phyloP scores from a whole-genome alignment of 2,329 filamentous ascomycete genomes.

The Akanthomyces uredinophilus region DNA sequence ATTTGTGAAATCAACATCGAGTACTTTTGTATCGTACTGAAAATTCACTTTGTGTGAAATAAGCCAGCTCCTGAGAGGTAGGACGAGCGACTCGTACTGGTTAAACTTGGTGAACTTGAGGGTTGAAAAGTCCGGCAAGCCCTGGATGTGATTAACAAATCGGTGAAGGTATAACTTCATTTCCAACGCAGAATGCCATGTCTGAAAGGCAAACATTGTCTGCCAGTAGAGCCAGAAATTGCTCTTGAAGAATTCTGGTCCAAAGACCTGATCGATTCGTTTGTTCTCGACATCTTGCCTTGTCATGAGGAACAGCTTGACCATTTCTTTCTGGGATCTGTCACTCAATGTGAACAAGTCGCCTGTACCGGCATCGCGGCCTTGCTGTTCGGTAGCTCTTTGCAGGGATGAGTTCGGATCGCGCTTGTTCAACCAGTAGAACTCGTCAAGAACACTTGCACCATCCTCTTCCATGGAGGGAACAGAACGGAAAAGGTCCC shows the following conservation, averaged over 20 bases:
- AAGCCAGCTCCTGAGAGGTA: neutral
- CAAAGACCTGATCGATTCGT: neutral
- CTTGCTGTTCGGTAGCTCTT: constrained; percentile 25
- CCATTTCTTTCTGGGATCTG: constrained; percentile 21
- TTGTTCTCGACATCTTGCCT: neutral
- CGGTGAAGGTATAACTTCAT: constrained; percentile 25
- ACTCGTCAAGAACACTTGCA: constrained; percentile 27
- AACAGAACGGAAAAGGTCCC: constrained; percentile 27
- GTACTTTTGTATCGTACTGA: neutral
- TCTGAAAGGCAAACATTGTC: neutral
- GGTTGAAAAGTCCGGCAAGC: neutral
- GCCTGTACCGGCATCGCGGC: constrained; percentile 22
- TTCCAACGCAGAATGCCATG: constrained; percentile 36
- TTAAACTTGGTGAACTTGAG: neutral
- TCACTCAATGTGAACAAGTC: constrained; percentile 17
- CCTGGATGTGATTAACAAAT: neutral
- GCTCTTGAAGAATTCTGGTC: neutral
- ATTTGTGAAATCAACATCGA: neutral
- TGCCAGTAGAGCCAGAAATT: neutral
- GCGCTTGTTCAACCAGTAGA: constrained; percentile 27
- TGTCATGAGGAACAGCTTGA: constrained; percentile 17
- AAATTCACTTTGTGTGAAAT: neutral
- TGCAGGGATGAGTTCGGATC: constrained; percentile 20
- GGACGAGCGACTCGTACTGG: neutral
- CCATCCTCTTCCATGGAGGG: constrained; percentile 24